Conservation (phyloP, 306 rosid genomes). For the Cicer cuneatum region DNA sequence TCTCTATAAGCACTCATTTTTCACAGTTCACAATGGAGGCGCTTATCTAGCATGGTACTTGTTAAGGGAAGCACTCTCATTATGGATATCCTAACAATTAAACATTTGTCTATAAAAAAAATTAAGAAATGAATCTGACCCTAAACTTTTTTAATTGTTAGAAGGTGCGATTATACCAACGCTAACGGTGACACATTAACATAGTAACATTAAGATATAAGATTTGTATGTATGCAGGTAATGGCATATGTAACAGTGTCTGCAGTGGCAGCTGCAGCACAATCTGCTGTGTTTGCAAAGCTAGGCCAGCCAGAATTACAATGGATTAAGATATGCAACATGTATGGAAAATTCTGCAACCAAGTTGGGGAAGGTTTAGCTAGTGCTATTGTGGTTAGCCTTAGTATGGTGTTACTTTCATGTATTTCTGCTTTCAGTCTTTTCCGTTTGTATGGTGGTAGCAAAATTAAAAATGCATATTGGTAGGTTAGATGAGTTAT, state of each 20-base stretch:
- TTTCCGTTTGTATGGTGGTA: slow-evolving; percentile 77
- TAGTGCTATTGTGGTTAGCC: slow-evolving; percentile 62
- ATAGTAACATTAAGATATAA: neutral
- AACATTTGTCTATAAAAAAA: too few relatives aligned
- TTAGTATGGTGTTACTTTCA: slow-evolving; percentile 69
- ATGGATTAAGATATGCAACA: slow-evolving; percentile 75
- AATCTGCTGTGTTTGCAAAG: slow-evolving; percentile 73
- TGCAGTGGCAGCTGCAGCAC: slow-evolving; percentile 68
- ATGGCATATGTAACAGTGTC: slow-evolving; percentile 78
- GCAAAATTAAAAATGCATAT: slow-evolving; percentile 52
- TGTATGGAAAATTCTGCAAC: slow-evolving; percentile 88
- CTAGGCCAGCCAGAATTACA: slow-evolving; percentile 81
- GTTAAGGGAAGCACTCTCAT: too few relatives aligned
- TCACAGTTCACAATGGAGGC: too few relatives aligned
- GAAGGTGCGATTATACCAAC: too few relatives aligned
- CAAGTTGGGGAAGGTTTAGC: slow-evolving; percentile 86
- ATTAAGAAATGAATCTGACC: neutral
- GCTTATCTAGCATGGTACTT: too few relatives aligned
- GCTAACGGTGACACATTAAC: neutral
- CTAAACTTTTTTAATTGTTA: neutral
- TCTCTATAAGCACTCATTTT: too few relatives aligned
- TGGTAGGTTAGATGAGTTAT: slow-evolving; percentile 48
- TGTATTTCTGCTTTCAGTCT: slow-evolving; percentile 84
- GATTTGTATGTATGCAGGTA: slow-evolving; percentile 52
- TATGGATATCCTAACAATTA: too few relatives aligned